Conservation (phyloP, 768 basidiomycete species). For the Neoboletus magnificus region DNA sequence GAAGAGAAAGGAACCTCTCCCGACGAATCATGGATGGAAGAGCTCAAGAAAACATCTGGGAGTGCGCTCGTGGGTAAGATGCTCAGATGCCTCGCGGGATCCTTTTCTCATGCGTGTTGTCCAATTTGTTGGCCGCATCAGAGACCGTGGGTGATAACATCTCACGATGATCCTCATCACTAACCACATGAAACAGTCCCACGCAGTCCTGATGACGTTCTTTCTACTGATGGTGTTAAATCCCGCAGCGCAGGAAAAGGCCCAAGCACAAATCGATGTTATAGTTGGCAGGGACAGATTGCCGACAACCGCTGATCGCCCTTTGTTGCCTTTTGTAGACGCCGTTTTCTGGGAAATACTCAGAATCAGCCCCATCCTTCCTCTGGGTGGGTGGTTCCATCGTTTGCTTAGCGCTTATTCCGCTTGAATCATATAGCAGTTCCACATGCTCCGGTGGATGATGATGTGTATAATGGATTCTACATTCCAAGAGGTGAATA, state of each 20-base stretch:
- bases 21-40: conserved; percentile 1
- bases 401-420: neutral
- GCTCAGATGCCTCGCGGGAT: neutral
- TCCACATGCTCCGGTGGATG: conserved; percentile 31
- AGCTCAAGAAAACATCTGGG: conserved; percentile 6
- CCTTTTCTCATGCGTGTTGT: neutral
- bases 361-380: neutral
- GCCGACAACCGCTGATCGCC: conserved; percentile 1
- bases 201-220: conserved; percentile 1
- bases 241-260: conserved; percentile 1
- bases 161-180: neutral
- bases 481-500: conserved; percentile 42
- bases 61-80: conserved; percentile 8
- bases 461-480: conserved; percentile 42
- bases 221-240: conserved; percentile 8
- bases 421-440: conserved; percentile 9
- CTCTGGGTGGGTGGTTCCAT: conserved; percentile 1
- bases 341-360: conserved; percentile 3
- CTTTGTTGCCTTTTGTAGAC: conserved; percentile 5
- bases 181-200: neutral
- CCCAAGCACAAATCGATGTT: conserved; percentile 7
- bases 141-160: neutral
- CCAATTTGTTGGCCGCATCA: neutral
- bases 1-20: neutral
- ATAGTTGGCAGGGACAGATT: conserved; percentile 4